phyloP scores from a whole-genome alignment of 78 protist genomes.

The Anaeramoeba flamelloides region DNA sequence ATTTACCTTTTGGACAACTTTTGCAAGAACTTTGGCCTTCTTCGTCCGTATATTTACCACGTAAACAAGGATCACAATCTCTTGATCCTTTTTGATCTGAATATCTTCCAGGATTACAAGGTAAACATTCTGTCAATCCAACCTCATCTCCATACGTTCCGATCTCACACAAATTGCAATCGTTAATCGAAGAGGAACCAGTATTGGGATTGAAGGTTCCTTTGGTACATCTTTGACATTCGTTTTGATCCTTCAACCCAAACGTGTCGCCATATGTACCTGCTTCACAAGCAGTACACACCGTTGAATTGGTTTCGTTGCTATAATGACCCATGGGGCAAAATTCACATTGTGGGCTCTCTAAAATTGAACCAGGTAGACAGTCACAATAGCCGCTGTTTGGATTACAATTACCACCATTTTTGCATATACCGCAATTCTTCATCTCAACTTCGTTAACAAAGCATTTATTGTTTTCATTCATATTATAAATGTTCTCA shows the following conservation, averaged over 20 bases:
- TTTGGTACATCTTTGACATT: background rate
- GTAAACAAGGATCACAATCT: background rate
- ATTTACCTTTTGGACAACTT: background rate
- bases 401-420: too few species aligned
- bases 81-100: background rate
- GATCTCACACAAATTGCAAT: background rate
- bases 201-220: background rate
- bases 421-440: too few species aligned
- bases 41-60: background rate
- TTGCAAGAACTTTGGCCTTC: background rate
- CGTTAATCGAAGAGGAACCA: background rate
- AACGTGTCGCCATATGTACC: background rate
- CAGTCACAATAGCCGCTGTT: too few species aligned
- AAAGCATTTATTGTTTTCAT: too few species aligned
- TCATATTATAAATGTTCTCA: too few species aligned
- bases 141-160: background rate
- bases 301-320: background rate
- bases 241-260: background rate
- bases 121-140: background rate
- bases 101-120: background rate
- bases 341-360: background rate
- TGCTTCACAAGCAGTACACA: background rate
- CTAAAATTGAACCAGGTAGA: too few species aligned
- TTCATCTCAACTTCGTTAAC: too few species aligned
- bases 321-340: background rate